Percentiles rank a stretch among this genome's conserved stretches.
Evolutionary conservation across 495 filamentous ascomycete species (phyloP).

Genomic region (Xylaria nigripes): DNA sequence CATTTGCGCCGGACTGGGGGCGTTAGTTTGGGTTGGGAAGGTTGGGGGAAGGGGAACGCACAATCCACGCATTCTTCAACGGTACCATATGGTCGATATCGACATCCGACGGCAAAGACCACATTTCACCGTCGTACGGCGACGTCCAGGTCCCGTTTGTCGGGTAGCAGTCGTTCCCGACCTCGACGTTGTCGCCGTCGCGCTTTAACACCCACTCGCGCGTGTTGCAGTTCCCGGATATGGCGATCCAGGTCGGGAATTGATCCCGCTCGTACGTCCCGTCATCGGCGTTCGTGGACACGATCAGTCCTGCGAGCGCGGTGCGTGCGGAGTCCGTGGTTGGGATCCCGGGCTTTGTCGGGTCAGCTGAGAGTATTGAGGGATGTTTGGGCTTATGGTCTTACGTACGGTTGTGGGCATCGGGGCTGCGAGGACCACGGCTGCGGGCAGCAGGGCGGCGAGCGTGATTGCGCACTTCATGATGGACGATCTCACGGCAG

Average conservation of each 20-base stretch:
- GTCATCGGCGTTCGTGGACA: conserved; percentile 44
- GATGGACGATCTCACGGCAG: not conserved
- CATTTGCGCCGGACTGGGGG: conserved; percentile 39
- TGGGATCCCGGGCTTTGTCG: conserved; percentile 51
- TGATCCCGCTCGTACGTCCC: conserved; percentile 51
- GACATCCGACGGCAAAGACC: conserved; percentile 56
- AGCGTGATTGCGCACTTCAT: conserved; percentile 18
- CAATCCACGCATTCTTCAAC: conserved; percentile 65
- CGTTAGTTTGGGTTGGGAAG: not conserved
- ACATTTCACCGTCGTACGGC: conserved; percentile 61
- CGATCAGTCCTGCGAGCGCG: conserved; percentile 47
- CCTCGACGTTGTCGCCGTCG: conserved; percentile 52
- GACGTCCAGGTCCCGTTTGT: conserved; percentile 55
- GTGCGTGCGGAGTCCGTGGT: conserved; percentile 42
- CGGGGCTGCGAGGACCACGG: conserved; percentile 19
- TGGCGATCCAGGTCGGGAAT: conserved; percentile 62
- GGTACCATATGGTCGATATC: conserved; percentile 75
- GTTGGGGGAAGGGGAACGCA: conserved; percentile 19
- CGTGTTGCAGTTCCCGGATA: conserved; percentile 53
- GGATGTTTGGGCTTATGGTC: conserved; percentile 7
- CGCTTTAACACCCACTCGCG: conserved; percentile 59
- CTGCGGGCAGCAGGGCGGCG: conserved; percentile 16
- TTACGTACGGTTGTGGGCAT: conserved; percentile 15
- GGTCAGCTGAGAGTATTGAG: not conserved
- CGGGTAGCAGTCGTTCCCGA: conserved; percentile 44